Conservation (phyloP, 352 stramenopile species). For the Halophytophthora batemanensis region DNA sequence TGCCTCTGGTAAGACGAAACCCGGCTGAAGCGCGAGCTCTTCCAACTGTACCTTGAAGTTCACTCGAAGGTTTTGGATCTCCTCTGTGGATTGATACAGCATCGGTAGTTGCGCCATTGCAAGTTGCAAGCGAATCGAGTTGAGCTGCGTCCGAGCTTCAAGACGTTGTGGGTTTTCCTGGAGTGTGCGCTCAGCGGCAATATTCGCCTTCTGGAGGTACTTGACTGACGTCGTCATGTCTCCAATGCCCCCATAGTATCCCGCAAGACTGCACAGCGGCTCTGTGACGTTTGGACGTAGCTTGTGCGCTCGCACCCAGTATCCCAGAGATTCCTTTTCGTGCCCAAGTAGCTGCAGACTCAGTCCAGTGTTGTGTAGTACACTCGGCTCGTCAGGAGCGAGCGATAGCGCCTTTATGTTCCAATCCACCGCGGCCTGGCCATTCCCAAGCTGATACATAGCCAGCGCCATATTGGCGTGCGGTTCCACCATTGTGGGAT, state of each 20-base stretch:
- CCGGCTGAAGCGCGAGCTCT: slow-evolving; percentile 1
- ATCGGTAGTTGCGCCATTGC: slow-evolving; percentile 21
- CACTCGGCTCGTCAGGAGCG: slow-evolving; percentile 7
- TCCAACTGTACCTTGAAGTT: slow-evolving; percentile 14
- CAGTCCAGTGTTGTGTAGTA: slow-evolving; percentile 30
- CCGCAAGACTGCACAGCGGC: slow-evolving; percentile 18
- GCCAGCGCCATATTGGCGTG: slow-evolving; percentile 21
- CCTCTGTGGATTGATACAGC: slow-evolving; percentile 21
- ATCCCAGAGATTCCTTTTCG: slow-evolving; percentile 6
- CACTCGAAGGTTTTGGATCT: slow-evolving; percentile 9
- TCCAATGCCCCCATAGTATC: slow-evolving; percentile 13
- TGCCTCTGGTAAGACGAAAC: slow-evolving; percentile 12
- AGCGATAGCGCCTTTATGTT: slow-evolving; percentile 15
- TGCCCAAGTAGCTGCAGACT: slow-evolving; percentile 8
- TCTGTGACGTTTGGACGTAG: slow-evolving; percentile 3
- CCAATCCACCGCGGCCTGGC: slow-evolving; percentile 8
- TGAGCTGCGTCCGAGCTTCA: neutral
- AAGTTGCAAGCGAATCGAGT: slow-evolving; percentile 18
- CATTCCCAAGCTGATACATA: slow-evolving; percentile 4
- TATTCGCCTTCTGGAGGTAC: slow-evolving; percentile 6
- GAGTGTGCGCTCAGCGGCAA: neutral
- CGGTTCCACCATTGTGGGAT: slow-evolving; percentile 13
- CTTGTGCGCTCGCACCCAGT: slow-evolving; percentile 9
- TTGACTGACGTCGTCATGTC: slow-evolving; percentile 2
- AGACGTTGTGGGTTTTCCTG: neutral